Evolutionary conservation across 1,139 yeast species (phyloP), one percentile per base, ranked within the genome.

Genomic region (Lodderomyces pseudojiufengensis): DNA sequence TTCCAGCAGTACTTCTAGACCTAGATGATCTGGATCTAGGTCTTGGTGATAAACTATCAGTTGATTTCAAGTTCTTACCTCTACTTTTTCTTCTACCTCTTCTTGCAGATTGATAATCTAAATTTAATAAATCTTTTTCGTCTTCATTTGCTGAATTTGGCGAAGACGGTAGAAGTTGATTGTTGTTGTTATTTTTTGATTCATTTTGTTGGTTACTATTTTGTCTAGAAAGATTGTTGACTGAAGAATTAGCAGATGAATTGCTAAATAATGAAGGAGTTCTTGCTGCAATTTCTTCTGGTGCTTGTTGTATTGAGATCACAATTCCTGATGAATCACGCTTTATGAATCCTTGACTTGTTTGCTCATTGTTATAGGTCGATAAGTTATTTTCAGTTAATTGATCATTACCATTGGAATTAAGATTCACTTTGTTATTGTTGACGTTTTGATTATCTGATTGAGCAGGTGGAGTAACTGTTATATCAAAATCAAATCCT

Each of bases 251-350:
- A 20, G 61, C 64, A 9, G 65, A 59, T 2, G 70, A 63, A 45
- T 66, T 67, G 42, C 71, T 63, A 46, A 70, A 70, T 15, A 70
- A 51, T 6, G 74, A 68, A 1, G 75, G 76, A 1, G 75, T 69
- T 38, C 54, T 55, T 3, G 67, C 51, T 1, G 67, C 66, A 5
- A 57, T 47, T 4, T 49, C 51, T 24, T 61, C 69, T 12, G 36
- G 37, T 0, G 61, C 70, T 41, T 47, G 64, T 33, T 55, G 63
- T 33, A 60, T 59, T 28, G 62, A 52, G 22, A 61, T 64, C 31
- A 51, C 52, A 15, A 57, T 58, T 8, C 46, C 44, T 16, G 38
- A 29, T 3, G 42, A 37, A 38, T 42, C 56, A 34, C 49, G 40
- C 12, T 18, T 24, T 2, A 25, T 21, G 3, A 14, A 29, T 23